Evolutionary conservation across 106 monocot genomes (phyloP).

Genomic region (Triglochin maritima): DNA sequence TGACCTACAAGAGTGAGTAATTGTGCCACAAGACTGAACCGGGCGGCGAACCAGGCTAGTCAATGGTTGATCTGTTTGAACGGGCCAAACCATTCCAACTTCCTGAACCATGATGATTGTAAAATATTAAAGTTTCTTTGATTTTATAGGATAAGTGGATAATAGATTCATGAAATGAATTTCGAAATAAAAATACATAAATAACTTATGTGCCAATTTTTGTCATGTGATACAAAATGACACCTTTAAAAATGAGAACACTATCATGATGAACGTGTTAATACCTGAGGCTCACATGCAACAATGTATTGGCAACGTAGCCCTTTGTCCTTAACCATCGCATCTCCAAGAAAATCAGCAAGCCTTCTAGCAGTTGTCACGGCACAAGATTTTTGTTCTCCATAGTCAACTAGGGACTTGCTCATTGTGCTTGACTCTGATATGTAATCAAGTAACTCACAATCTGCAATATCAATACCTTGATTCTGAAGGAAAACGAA

Average conservation of each 20-base stretch:
- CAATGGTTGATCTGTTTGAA: too few species aligned
- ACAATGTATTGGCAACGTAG: constrained; percentile 85
- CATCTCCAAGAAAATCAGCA: constrained; percentile 91
- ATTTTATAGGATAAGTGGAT: too few species aligned
- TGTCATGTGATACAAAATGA: not conserved
- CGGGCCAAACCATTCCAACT: too few species aligned
- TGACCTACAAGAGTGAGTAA: too few species aligned
- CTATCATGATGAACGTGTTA: not conserved
- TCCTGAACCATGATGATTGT: too few species aligned
- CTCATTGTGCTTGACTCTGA: constrained; percentile 99
- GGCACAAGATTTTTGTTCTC: constrained; percentile 89
- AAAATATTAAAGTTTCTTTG: too few species aligned
- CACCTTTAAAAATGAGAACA: not conserved
- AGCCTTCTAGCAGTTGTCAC: constrained; percentile 92
- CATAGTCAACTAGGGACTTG: constrained; percentile 91
- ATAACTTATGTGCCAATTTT: too few species aligned
- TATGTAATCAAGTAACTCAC: constrained; percentile 94
- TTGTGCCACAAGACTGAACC: too few species aligned
- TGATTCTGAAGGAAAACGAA: constrained; percentile 54
- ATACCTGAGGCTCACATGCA: constrained; percentile 84
- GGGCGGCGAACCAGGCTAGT: too few species aligned
- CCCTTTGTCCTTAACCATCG: constrained; percentile 98
- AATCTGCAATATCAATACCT: constrained; percentile 87
- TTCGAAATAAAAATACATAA: too few species aligned
- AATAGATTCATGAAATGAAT: too few species aligned